A percentile compares a stretch with the other conserved stretches of the same genome.
These are phyloP conservation scores for Staphylotrichum tortipilum DNA, from an alignment of 495 filamentous ascomycete genomes.

Conservation along the genomic window DNA sequence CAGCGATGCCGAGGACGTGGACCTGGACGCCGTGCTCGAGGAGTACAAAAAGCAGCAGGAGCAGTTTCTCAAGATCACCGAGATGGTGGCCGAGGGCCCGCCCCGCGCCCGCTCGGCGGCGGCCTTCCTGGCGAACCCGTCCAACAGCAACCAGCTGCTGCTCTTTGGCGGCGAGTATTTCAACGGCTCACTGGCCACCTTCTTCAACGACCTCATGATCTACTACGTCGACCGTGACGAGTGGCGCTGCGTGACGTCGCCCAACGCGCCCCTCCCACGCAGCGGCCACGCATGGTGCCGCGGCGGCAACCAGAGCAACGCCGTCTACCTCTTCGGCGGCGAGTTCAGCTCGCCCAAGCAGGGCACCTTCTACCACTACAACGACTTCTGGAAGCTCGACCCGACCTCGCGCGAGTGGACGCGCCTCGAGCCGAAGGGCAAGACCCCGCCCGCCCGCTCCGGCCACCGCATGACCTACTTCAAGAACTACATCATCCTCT, in stretches of 20 bases:
- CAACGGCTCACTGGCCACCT: slow-evolving; percentile 54
- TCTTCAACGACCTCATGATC: slow-evolving; percentile 70
- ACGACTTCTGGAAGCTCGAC: slow-evolving; percentile 94
- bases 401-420: slow-evolving; percentile 78
- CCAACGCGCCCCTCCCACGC: slow-evolving; percentile 83
- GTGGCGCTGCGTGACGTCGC: slow-evolving; percentile 81
- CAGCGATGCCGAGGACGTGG: slow-evolving; percentile 83
- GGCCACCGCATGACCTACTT: slow-evolving; percentile 93
- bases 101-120: slow-evolving; percentile 70
- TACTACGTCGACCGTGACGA: slow-evolving; percentile 80
- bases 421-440: slow-evolving; percentile 77
- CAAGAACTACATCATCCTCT: slow-evolving; percentile 50
- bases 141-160: slow-evolving; percentile 80
- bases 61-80: slow-evolving; percentile 86
- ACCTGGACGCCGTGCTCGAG: slow-evolving; percentile 91
- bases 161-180: slow-evolving; percentile 77
- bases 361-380: slow-evolving; percentile 98
- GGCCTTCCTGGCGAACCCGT: slow-evolving; percentile 73
- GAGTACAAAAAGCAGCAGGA: slow-evolving; percentile 81
- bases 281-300: slow-evolving; percentile 90
- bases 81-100: slow-evolving; percentile 58
- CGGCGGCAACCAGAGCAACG: slow-evolving; percentile 68
- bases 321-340: slow-evolving; percentile 87
- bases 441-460: slow-evolving; percentile 78
- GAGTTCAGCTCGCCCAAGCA: slow-evolving; percentile 69